These are phyloP conservation scores for Kodamaea plutei DNA, from an alignment of 1,139 yeast species.

Conservation along the genomic window DNA sequence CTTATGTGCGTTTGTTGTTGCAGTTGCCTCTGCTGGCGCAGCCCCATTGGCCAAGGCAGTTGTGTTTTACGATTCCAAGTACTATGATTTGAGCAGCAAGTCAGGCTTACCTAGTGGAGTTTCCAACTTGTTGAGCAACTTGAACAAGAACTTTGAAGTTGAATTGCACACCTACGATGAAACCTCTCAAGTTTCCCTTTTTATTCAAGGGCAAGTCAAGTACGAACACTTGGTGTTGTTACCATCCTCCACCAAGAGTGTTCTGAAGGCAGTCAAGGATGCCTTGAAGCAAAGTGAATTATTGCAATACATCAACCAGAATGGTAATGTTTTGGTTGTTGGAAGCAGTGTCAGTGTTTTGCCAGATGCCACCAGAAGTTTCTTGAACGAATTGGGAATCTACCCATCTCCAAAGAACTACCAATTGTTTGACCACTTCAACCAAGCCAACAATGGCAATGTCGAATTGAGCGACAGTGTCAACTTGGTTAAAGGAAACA, in stretches of 20 bases:
- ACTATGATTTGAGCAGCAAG: constrained; percentile 19
- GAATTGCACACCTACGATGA: constrained; percentile 26
- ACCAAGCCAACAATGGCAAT: constrained; percentile 20
- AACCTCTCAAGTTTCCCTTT: constrained; percentile 19
- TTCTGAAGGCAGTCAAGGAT: constrained; percentile 27
- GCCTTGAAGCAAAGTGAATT: constrained; percentile 31
- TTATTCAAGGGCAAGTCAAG: constrained; percentile 23
- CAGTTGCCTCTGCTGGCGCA: too few relatives aligned
- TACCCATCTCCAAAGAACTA: constrained; percentile 78
- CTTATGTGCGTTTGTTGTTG: too few relatives aligned
- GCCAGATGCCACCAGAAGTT: constrained; percentile 65
- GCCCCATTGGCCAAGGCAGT: constrained; percentile 20
- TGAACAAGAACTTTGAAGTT: constrained; percentile 21
- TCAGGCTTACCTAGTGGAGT: constrained; percentile 16
- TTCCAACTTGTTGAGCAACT: constrained; percentile 18
- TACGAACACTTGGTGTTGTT: constrained; percentile 35
- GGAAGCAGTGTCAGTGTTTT: constrained; percentile 40
- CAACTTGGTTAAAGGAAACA: constrained; percentile 22
- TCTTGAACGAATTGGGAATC: constrained; percentile 78
- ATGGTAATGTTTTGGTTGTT: constrained; percentile 73
- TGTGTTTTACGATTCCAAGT: constrained; percentile 30
- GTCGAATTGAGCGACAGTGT: constrained; percentile 23
- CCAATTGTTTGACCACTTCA: constrained; percentile 64
- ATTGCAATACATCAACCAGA: constrained; percentile 51
- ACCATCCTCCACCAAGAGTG: constrained; percentile 36